Base-by-base conservation (phyloP, 192 early-diverging fungal species). In the Geranomyces michiganensis region DNA sequence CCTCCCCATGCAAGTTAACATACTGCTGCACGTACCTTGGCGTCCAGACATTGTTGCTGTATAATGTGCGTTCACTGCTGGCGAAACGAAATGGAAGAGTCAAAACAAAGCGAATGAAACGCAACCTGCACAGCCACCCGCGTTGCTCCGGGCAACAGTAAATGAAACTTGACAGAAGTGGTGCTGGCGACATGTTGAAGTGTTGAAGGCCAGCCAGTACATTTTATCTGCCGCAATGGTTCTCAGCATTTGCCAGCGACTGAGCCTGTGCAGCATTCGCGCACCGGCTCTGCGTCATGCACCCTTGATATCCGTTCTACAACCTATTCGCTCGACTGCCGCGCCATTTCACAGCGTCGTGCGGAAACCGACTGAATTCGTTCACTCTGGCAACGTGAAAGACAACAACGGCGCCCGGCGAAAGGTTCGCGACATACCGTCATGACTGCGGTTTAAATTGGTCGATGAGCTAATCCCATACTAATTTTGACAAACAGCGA, bases 41-140 rank as follows among this genome's bases (percentile, higher is more conserved):
- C 83, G 76, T 70, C 83, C 83, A 26, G 83, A 85, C 83, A 85
- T 85, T 32, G 30, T 19, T 4, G 62, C 32, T 41, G 3, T 41
- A n/a, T n/a, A n/a, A n/a, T n/a, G n/a, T n/a, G n/a, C n/a, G n/a
- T n/a, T n/a, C n/a, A n/a, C n/a, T n/a, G n/a, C n/a, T n/a, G n/a
- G n/a, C 10, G 36, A 10, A 41, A 41, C 3, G 36, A 41, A 41
- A 7, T 41, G 36, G 36, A 41, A 41, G 10, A 10, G 36, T 41
- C 36, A 41, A 26, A 24, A 26, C 49, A n/a, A 24, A 26, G 49
- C 15, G 49, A 24, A 19, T 19, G 12, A 13, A 19, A 13, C 15
- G 49, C 3, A 24, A 17, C n/a, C 49, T 53, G 49, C 49, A 26
- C 24, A n/a, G 49, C 24, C 49, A 26, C 24, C 49, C 2, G 19